phyloP scores from a whole-genome alignment of 352 stramenopile genomes.

The Globisporangium viniferum region DNA sequence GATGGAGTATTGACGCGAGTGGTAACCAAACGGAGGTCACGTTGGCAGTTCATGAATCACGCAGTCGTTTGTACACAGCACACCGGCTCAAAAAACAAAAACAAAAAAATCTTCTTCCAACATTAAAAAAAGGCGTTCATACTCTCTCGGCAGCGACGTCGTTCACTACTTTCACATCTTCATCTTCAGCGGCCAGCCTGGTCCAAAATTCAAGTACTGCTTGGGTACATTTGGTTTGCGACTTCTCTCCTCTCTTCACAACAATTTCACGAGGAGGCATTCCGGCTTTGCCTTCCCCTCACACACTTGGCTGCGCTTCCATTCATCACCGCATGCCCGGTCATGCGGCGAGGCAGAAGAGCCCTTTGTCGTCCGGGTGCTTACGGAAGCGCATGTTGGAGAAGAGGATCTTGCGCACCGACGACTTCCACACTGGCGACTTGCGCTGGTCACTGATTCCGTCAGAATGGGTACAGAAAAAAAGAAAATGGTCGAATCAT shows the following conservation, averaged over 20 bases:
- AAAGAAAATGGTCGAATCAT: background rate
- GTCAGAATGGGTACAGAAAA: background rate
- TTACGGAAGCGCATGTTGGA: conserved; percentile 85
- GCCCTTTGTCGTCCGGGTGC: conserved; percentile 61
- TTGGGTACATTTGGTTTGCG: background rate
- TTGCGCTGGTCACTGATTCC: conserved; percentile 68
- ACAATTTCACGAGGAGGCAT: background rate
- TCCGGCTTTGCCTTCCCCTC: background rate
- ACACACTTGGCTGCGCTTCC: background rate
- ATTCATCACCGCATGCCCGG: background rate
- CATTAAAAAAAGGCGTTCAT: background rate
- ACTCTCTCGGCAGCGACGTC: background rate
- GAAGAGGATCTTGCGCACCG: conserved; percentile 88
- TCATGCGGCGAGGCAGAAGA: conserved; percentile 72
- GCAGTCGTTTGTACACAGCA: background rate
- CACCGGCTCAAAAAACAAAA: background rate
- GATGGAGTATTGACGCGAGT: no score
- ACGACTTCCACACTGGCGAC: conserved; percentile 88
- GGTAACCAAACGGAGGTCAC: no score
- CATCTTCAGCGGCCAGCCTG: background rate
- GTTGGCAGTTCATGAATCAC: no score
- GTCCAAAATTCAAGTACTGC: background rate
- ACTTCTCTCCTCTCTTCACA: background rate
- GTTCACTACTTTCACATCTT: background rate
- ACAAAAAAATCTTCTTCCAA: background rate